A percentile compares a stretch with the other conserved stretches of the same genome.
phyloP scores from a whole-genome alignment of 805 yeast species.

The Barnettozyma populi region DNA sequence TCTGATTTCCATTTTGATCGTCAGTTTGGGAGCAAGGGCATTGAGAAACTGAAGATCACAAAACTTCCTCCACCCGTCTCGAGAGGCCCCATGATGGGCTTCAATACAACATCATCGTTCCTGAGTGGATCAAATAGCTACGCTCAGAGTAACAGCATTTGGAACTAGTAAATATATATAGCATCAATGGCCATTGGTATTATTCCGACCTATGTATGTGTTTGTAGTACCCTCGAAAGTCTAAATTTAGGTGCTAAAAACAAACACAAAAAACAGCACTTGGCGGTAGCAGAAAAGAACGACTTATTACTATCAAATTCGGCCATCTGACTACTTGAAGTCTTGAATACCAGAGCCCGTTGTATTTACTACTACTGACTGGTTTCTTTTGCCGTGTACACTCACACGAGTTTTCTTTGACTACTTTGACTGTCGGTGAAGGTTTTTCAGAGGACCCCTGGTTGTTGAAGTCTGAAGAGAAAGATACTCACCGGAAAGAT shows the following conservation, averaged over 20 bases:
- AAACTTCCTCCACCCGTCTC: not conserved
- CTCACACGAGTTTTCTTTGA: not conserved
- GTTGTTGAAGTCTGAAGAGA: not conserved
- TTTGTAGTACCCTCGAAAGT: not conserved
- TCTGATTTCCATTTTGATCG: slow-evolving; percentile 10
- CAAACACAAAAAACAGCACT: not conserved
- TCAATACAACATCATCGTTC: not conserved
- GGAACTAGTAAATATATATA: slow-evolving; percentile 1
- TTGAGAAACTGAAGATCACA: slow-evolving; percentile 14
- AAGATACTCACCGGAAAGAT: not conserved
- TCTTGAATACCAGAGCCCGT: not conserved
- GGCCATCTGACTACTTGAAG: too few species aligned
- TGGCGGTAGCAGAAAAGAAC: not conserved
- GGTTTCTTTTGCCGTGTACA: too few species aligned
- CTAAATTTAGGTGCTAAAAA: slow-evolving; percentile 3
- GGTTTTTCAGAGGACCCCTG: too few species aligned
- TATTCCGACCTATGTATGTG: not conserved
- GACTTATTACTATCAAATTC: not conserved
- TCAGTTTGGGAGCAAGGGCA: slow-evolving; percentile 10
- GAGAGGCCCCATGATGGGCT: not conserved
- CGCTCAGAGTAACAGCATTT: slow-evolving; percentile 1
- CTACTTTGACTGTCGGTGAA: not conserved
- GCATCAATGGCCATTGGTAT: not conserved
- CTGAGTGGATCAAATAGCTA: not conserved
- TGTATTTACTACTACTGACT: not conserved